Conservation (phyloP, 257 asterid species). For the Parsonsia alboflavescens region DNA sequence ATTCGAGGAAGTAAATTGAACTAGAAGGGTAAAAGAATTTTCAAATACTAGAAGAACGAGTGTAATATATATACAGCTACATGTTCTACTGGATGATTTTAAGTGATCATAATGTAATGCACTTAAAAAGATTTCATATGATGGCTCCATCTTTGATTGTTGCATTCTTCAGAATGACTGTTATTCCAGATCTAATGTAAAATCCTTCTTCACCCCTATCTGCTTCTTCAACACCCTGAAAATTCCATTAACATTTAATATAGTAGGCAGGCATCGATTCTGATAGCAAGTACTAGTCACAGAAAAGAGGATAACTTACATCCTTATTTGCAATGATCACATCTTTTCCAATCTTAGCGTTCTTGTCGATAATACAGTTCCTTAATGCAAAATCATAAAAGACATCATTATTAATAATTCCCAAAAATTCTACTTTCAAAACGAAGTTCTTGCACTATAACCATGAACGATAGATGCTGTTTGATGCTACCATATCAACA, state of each 20-base stretch:
- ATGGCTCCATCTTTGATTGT: constrained; percentile 73
- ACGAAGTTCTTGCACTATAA: not conserved
- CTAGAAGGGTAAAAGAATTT: not conserved
- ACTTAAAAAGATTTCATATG: constrained; percentile 30
- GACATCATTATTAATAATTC: constrained; percentile 8
- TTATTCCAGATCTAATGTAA: constrained; percentile 82
- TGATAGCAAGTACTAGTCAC: not conserved
- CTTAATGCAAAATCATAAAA: constrained; percentile 34
- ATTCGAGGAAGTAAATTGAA: not conserved
- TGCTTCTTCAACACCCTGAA: constrained; percentile 76
- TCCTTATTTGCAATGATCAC: constrained; percentile 80
- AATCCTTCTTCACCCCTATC: constrained; percentile 74
- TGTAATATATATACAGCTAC: not conserved
- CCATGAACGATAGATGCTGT: not conserved
- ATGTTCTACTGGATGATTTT: not conserved
- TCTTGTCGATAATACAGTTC: constrained; percentile 93
- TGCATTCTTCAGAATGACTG: constrained; percentile 71
- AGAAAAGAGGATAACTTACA: constrained; percentile 38
- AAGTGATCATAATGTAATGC: not conserved
- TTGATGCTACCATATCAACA: not conserved
- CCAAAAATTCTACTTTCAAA: not conserved
- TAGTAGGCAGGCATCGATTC: not conserved
- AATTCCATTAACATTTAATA: not conserved
- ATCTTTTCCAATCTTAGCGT: constrained; percentile 82
- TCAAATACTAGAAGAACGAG: too few species aligned